phyloP scores from a whole-genome alignment of 2,329 filamentous ascomycete species.

The Epichloe sylvatica region DNA sequence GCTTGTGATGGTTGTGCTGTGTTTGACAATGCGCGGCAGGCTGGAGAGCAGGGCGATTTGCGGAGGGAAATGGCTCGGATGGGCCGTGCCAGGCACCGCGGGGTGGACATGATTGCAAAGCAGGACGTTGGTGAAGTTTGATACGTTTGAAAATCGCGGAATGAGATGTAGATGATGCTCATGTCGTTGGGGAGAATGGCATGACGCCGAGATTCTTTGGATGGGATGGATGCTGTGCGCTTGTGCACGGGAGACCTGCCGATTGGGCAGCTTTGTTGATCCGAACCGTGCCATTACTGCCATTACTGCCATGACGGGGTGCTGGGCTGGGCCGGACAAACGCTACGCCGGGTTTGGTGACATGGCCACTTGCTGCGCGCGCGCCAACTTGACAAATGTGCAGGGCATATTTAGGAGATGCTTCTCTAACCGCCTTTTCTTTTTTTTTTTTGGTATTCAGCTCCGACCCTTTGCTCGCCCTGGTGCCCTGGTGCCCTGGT shows the following conservation, averaged over 20 bases:
- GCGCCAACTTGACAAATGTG: too few species aligned
- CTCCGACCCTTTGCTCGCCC: background rate
- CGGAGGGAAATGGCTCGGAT: constrained; percentile 2
- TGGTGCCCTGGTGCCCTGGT: too few species aligned
- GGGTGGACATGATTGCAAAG: constrained; percentile 8
- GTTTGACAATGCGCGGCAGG: constrained; percentile 5
- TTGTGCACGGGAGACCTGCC: background rate
- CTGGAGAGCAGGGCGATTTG: background rate
- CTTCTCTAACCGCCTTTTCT: background rate
- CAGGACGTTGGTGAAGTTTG: background rate
- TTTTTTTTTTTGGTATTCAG: background rate
- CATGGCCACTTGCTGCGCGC: background rate
- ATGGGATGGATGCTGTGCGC: background rate
- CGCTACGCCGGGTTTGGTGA: constrained; percentile 5
- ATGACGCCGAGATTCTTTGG: background rate
- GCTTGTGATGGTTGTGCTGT: constrained; percentile 5
- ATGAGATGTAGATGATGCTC: background rate
- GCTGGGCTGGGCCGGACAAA: constrained; percentile 4
- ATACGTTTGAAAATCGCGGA: background rate
- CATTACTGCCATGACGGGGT: too few species aligned
- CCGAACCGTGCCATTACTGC: background rate
- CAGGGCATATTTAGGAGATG: too few species aligned
- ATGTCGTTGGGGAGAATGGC: background rate
- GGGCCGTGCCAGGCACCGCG: constrained; percentile 8
- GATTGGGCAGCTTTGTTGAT: background rate